phyloP scores from a whole-genome alignment of 306 rosid genomes.

The Cucumis sativus region DNA sequence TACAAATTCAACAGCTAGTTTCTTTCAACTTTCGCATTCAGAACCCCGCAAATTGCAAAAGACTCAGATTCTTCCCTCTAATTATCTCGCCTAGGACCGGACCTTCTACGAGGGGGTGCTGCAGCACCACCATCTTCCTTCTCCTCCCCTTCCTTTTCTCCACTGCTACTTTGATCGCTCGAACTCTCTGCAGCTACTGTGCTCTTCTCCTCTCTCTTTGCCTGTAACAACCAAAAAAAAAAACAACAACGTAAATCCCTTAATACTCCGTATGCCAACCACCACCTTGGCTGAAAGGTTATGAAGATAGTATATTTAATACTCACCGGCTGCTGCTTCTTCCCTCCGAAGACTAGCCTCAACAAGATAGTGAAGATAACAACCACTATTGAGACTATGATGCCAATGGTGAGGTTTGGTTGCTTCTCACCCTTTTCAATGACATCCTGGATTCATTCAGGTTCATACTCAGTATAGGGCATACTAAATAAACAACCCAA shows the following conservation, averaged over 20 bases:
- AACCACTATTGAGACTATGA: slow-evolving; percentile 42
- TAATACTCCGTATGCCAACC: background rate
- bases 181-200: slow-evolving; percentile 27
- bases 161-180: slow-evolving; percentile 18
- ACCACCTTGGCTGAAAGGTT: background rate
- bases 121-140: slow-evolving; percentile 46
- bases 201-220: slow-evolving; percentile 23
- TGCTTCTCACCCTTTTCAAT: slow-evolving; percentile 71
- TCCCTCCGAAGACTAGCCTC: slow-evolving; percentile 65
- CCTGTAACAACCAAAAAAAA: slow-evolving; percentile 17
- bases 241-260: background rate
- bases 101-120: slow-evolving; percentile 52
- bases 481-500: background rate
- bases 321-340: slow-evolving; percentile 35
- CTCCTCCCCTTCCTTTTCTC: slow-evolving; percentile 35
- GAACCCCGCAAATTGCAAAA: background rate
- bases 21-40: background rate
- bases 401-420: slow-evolving; percentile 67
- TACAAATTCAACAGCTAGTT: background rate
- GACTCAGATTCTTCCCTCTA: slow-evolving; percentile 14
- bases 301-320: background rate
- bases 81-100: slow-evolving; percentile 40
- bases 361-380: slow-evolving; percentile 43
- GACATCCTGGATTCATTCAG: slow-evolving; percentile 40
- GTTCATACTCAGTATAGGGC: slow-evolving; percentile 2